Base-by-base conservation (phyloP, 352 stramenopile species). In the Globisporangium recalcitrans region DNA sequence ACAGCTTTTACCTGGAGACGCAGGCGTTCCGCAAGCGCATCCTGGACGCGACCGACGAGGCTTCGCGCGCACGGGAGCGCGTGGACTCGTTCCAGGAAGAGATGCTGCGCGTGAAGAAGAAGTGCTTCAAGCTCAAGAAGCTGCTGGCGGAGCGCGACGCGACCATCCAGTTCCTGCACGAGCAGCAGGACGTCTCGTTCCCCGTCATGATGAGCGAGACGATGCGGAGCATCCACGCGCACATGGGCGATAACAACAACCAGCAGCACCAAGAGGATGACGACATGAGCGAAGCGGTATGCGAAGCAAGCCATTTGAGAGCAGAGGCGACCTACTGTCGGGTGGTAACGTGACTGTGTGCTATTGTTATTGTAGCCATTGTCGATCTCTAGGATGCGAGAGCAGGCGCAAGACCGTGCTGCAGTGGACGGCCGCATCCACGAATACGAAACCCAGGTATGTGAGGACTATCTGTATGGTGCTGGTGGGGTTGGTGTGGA, bases 391-490 rank as follows among this genome's bases (percentile, higher is more conserved):
- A 56, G 69, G 42, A 75, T 73, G 31, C 77, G 69, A 29, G 64
- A 68, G 44, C 67, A 71, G 58, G 73, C 69, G 8, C 59, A 72
- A 5, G 51, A 68, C 9, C 68, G 47, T 34, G 57, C 52, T 51
- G 59, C 73, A 42, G 19, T 56, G 0, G 82, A 92, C 58, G 70
- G 79, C 32, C 77, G 71, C 3, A 70, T 89, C 16, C 74, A 88
- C 48, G 83, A 90, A 27, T 92, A 92, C 36, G 83, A 92, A 48
- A 73, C 72, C 5, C 82, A 92, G 76, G 81, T 81, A 56, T 9
- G 26, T 1, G 3, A 16, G 26, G 24, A 40, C 21, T 11, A 2
- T 21, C 0, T 21, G 6, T 14, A 19, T 31, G 46, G n/a, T 46
- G 3, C 19, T 14, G 8, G 19, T 14, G 21, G 11, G 10, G 16